Base-by-base conservation (phyloP, 2,329 filamentous ascomycete species). In the Aspergillus sp. region DNA sequence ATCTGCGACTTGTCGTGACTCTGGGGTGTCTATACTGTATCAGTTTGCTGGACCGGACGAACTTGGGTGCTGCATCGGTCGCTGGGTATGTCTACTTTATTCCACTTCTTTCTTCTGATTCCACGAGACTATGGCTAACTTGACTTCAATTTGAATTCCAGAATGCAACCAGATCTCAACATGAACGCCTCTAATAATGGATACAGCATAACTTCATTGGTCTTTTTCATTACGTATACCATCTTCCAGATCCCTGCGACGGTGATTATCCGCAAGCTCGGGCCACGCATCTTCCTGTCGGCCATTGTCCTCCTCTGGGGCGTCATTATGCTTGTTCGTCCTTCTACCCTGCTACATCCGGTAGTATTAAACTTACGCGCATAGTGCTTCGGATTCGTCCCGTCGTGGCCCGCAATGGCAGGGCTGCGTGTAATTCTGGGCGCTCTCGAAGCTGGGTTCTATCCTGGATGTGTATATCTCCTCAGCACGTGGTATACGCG, bases 171-270 rank as follows among this genome's bases (percentile, higher is more conserved):
- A 8, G 58, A 58, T 2, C 48, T 62, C 17, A 37, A 58, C 14
- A 62, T 62, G 60, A 56, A 62, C 23, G 57, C 58, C n/a, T 56
- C 58, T 15, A 62, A 62, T 40, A 62, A 60, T 44, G 60, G 57
- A 4, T 58, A 62, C 31, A 60, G 60, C 21, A 57, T 45, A 15
- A 44, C 40, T 6, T 35, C 27, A 1, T 78, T 91, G 37, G 80
- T 90, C 66, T 91, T 91, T 77, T 91, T 91, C 78, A 80, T 90
- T 63, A 83, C 87, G 1, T 92, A 91, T 70, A 82, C 88, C 60
- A 52, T 90, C 51, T 88, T 90, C 61, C 88, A 92, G 68, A 85
- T 88, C 0, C 87, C 87, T 0, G 88, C 88, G 2, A 91, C 89
- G 0, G 76, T 91, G 43, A 72, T 90, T 35, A 81, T 89, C 50